These are phyloP conservation scores for Candida sanyiensis DNA, from an alignment of 805 yeast genomes.

Conservation along the genomic window DNA sequence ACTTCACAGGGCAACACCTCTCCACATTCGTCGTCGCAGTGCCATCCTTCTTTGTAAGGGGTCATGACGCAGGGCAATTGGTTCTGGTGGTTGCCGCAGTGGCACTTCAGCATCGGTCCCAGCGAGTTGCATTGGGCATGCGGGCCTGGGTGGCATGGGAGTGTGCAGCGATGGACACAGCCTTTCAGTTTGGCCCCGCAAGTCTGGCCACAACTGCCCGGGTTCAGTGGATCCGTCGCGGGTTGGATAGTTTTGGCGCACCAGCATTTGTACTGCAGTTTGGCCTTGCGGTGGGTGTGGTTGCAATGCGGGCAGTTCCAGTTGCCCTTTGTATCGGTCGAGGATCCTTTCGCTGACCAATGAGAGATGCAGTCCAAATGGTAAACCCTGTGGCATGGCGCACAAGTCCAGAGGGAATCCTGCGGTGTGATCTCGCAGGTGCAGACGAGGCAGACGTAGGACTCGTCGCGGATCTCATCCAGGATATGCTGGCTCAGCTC, in stretches of 20 bases:
- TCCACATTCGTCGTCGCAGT: conserved; percentile 57
- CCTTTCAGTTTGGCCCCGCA: conserved; percentile 51
- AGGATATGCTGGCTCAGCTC: conserved; percentile 33
- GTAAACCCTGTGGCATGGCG: conserved; percentile 72
- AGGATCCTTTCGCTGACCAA: conserved; percentile 79
- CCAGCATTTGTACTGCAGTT: conserved; percentile 72
- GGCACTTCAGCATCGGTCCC: conserved; percentile 65
- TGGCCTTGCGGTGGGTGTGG: conserved; percentile 40
- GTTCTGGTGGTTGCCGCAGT: conserved; percentile 62
- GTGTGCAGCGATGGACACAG: conserved; percentile 72
- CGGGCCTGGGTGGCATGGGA: conserved; percentile 84
- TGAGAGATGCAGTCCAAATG: conserved; percentile 78
- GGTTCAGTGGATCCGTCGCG: conserved; percentile 46
- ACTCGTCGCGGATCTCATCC: conserved; percentile 58
- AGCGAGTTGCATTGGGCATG: conserved; percentile 77
- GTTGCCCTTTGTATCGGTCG: conserved; percentile 49
- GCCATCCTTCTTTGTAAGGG: conserved; percentile 62
- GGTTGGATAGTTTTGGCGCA: conserved; percentile 79
- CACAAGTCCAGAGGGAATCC: conserved; percentile 75
- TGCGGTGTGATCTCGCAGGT: conserved; percentile 69
- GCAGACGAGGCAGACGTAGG: conserved; percentile 82
- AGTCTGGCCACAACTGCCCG: conserved; percentile 87
- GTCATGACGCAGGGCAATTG: conserved; percentile 73
- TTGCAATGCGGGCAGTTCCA: conserved; percentile 92
- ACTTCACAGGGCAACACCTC: conserved; percentile 63